These are phyloP conservation scores for Diaporthe humulicola DNA, from an alignment of 2,329 filamentous ascomycete species.

Conservation along the genomic window DNA sequence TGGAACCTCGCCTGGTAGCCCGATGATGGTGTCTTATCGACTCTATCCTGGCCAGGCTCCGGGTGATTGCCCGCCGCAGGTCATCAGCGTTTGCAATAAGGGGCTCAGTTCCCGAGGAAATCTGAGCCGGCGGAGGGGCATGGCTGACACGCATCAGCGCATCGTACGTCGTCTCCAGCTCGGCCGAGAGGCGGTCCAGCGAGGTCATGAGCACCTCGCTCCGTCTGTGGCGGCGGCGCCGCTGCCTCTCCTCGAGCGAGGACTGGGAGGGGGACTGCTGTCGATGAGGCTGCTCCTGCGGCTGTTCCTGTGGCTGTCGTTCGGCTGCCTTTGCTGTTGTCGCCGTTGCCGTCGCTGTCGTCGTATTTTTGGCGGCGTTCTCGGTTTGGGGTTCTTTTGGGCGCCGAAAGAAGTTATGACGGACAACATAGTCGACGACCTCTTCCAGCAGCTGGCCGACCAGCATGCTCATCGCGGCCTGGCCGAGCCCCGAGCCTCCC, in stretches of 20 bases:
- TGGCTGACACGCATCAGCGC: slow-evolving; percentile 18
- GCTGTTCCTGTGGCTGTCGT: not conserved
- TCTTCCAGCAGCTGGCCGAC: slow-evolving; percentile 24
- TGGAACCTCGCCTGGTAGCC: not conserved
- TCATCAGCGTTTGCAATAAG: not conserved
- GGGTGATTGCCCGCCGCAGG: slow-evolving; percentile 21
- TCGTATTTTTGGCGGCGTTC: not conserved
- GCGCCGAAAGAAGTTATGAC: slow-evolving; percentile 30
- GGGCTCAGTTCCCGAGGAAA: not conserved
- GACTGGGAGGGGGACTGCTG: slow-evolving; percentile 18
- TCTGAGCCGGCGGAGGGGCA: not conserved
- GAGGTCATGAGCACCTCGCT: slow-evolving; percentile 25
- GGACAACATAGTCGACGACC: slow-evolving; percentile 19
- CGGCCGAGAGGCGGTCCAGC: slow-evolving; percentile 20
- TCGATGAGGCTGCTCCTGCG: not conserved
- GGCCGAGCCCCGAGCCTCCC: not conserved
- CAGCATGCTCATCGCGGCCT: slow-evolving; percentile 15
- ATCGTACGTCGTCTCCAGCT: slow-evolving; percentile 28
- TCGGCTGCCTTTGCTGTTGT: not conserved
- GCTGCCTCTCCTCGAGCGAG: slow-evolving; percentile 21
- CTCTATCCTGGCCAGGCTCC: slow-evolving; percentile 24
- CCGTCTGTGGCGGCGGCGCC: slow-evolving; percentile 4
- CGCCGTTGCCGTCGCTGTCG: not conserved
- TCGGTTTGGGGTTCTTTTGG: not conserved
- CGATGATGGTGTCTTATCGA: slow-evolving; percentile 25